Evolutionary conservation across 2,329 filamentous ascomycete genomes (phyloP), one percentile per base, ranked within the genome.

Genomic region (Botrytis byssoidea): DNA sequence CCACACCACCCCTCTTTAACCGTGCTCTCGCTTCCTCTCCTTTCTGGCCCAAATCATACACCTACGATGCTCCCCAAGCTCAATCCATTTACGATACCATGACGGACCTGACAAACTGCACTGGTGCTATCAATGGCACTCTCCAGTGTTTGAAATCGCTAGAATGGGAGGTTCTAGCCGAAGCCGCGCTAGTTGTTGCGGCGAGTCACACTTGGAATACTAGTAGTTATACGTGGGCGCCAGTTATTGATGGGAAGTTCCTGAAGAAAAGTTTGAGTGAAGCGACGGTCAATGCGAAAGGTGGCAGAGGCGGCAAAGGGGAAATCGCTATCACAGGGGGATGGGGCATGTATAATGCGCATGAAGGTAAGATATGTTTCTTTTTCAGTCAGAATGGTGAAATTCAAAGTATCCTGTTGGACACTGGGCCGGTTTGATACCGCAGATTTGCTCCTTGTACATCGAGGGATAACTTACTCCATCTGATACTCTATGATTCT

Each of bases 261-360:
- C 81, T 91, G 64, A 81, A 78, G 2, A 79, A 83, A 72, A 64
- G 82, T 82, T 29, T 91, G 3, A 87, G 84, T 4, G 76, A 83
- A 1, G 85, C 84, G 0, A 81, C 85, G 0, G 75, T 77, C 0
- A 72, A 67, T 67, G 70, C 60, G 9, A n/a, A 25, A 9, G 37
- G n/a, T 32, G 66, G 48, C 16, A 6, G 9, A 32, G 70, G 61
- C 2, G 70, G 70, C 3, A 79, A 77, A 6, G 80, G 82, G 0
- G 69, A 76, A 6, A 80, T 88, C 14, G 85, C 87, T 70, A 84
- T 84, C 3, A 83, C 86, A 2, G 79, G 81, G 14, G 84, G 85
- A 0, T 87, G 86, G 75, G 83, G 84, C n/a, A 87, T 86, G 83
- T 90, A 90, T 79, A 91, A 91, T 78, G 84, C 86, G 0, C 86